Evolutionary conservation across 108 stramenopile genomes (phyloP).

Genomic region (Pelagomonas calceolata): DNA sequence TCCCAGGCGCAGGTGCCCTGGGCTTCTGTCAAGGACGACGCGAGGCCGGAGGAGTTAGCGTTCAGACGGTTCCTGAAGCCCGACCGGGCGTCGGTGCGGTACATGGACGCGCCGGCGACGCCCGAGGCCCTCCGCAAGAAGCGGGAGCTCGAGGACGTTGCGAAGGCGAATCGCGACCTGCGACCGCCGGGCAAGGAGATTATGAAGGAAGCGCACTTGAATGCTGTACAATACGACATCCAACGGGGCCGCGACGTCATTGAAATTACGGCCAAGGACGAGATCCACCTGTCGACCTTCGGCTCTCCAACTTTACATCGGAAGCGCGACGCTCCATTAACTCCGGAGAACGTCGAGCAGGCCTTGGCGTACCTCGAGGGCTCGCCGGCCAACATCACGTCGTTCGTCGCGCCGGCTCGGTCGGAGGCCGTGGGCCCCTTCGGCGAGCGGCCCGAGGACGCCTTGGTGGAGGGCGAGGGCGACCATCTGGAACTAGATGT

Average conservation of each 20-base stretch:
- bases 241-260: not conserved
- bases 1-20: not conserved
- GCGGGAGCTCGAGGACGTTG: not conserved
- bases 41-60: not conserved
- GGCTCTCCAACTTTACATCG: not conserved
- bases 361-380: too few species aligned
- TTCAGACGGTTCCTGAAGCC: not conserved
- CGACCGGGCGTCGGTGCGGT: not conserved
- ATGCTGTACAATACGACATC: not conserved
- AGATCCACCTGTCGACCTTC: not conserved
- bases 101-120: not conserved
- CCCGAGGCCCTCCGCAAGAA: not conserved
- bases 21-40: not conserved
- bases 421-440: not conserved
- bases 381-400: not conserved
- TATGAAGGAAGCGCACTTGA: not conserved
- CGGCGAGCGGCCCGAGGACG: not conserved
- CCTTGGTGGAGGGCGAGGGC: not conserved
- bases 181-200: not conserved
- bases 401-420: not conserved
- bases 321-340: not conserved
- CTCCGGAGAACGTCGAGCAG: too few species aligned
- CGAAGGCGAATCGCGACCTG: too few species aligned
- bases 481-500: not conserved
- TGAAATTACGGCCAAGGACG: not conserved